These are phyloP conservation scores for Fusarium sulawesiense DNA, from an alignment of 2,329 filamentous ascomycete genomes.

Conservation along the genomic window DNA sequence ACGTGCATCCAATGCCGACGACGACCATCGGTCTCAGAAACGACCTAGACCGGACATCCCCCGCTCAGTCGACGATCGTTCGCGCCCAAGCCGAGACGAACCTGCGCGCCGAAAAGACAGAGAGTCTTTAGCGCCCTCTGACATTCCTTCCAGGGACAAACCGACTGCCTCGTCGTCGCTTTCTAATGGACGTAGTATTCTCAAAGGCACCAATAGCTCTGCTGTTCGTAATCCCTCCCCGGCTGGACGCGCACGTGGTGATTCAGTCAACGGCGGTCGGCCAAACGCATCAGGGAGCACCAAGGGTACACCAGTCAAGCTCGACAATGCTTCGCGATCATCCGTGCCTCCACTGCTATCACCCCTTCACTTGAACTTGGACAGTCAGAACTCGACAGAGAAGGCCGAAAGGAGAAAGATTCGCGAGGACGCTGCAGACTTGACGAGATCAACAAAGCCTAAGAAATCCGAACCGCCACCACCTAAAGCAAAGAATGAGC, in stretches of 20 bases:
- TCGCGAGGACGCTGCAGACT: constrained; percentile 47
- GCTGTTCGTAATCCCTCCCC: constrained; percentile 50
- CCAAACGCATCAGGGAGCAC: constrained; percentile 50
- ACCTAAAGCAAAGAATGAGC: constrained; percentile 45
- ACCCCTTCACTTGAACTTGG: constrained; percentile 61
- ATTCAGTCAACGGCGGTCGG: constrained; percentile 58
- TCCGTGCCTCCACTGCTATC: constrained; percentile 65
- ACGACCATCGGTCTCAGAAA: constrained; percentile 59
- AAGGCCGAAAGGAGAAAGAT: constrained; percentile 52
- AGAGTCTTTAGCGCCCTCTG: constrained; percentile 45
- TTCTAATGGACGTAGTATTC: constrained; percentile 52
- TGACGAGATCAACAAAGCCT: constrained; percentile 46
- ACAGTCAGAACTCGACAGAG: constrained; percentile 51
- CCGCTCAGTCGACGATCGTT: constrained; percentile 49
- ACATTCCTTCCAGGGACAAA: constrained; percentile 48
- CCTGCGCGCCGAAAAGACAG: constrained; percentile 49
- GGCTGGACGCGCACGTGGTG: constrained; percentile 53
- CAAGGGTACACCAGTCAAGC: constrained; percentile 53
- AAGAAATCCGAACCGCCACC: constrained; percentile 45
- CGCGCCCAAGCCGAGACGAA: constrained; percentile 51
- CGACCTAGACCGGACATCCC: constrained; percentile 56
- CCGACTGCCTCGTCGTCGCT: constrained; percentile 46
- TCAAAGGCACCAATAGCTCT: constrained; percentile 48
- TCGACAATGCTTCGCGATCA: constrained; percentile 53
- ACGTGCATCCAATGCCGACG: constrained; percentile 58